Evolutionary conservation across 805 yeast genomes (phyloP).

Genomic region (Sugiyamaella smithiae): DNA sequence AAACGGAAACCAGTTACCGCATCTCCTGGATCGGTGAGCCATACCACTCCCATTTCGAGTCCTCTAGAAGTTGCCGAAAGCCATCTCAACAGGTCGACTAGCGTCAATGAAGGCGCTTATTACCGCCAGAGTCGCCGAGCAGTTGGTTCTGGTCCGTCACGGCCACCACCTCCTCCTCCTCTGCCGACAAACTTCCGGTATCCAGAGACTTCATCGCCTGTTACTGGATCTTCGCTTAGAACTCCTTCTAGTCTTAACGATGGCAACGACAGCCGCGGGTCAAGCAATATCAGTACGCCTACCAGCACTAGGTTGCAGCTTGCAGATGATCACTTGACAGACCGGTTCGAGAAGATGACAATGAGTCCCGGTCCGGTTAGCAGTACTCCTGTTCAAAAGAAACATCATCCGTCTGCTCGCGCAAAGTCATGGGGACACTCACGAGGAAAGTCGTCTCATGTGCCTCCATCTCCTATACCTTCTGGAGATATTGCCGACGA

Average conservation of each 20-base stretch:
- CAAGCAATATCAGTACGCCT: neutral
- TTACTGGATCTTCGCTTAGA: conserved; percentile 10
- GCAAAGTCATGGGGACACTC: conserved; percentile 84
- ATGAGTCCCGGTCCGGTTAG: neutral
- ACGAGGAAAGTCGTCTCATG: conserved; percentile 11
- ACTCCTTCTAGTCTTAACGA: neutral
- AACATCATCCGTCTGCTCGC: conserved; percentile 76
- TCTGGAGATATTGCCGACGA: conserved; percentile 23
- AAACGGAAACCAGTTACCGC: conserved; percentile 13
- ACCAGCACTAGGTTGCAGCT: conserved; percentile 1
- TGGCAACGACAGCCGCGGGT: neutral
- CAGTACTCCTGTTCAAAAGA: neutral
- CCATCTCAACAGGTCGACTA: conserved; percentile 17
- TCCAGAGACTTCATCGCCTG: conserved; percentile 18
- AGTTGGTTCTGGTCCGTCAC: conserved; percentile 23
- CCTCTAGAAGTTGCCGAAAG: conserved; percentile 1
- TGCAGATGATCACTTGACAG: conserved; percentile 4
- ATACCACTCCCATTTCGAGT: conserved; percentile 6
- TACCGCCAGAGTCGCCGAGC: conserved; percentile 15
- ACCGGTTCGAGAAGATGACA: conserved; percentile 1
- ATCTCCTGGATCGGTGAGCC: neutral
- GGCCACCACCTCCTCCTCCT: conserved; percentile 18
- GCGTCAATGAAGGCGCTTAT: conserved; percentile 23
- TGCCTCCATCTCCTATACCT: conserved; percentile 10
- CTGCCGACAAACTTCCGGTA: conserved; percentile 16